Evolutionary conservation across 495 filamentous ascomycete genomes (phyloP).

Genomic region (Talaromyces thailandensis): DNA sequence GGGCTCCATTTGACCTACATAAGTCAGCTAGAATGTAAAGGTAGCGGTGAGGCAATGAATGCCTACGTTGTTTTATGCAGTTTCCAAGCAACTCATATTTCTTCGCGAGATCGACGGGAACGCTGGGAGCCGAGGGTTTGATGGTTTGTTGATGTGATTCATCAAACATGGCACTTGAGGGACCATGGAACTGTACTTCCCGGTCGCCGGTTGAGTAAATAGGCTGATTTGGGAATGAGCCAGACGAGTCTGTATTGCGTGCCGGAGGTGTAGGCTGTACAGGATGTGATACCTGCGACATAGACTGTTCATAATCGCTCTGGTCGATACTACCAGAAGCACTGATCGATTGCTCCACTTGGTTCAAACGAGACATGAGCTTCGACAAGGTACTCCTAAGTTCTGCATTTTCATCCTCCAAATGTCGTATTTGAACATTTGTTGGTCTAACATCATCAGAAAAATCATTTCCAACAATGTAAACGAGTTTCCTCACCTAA

Average conservation of each 20-base stretch:
- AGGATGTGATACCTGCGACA: not conserved
- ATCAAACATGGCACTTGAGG: conserved; percentile 23
- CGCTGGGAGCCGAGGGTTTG: not conserved
- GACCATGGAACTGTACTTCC: conserved; percentile 19
- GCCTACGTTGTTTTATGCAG: conserved; percentile 20
- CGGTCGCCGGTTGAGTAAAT: conserved; percentile 15
- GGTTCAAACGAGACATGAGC: not conserved
- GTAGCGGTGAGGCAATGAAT: too few relatives aligned
- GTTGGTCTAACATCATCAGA: conserved; percentile 12
- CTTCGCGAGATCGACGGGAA: conserved; percentile 10
- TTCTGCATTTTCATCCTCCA: conserved; percentile 19
- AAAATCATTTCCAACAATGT: not conserved
- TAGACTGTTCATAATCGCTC: not conserved
- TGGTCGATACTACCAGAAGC: not conserved
- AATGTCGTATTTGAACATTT: conserved; percentile 15
- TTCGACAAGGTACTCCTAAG: conserved; percentile 7
- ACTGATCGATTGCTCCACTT: not conserved
- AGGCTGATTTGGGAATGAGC: conserved; percentile 9
- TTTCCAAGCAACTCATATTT: conserved; percentile 17
- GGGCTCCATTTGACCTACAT: conserved; percentile 18
- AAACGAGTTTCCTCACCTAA: conserved; percentile 10
- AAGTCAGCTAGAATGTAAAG: not conserved
- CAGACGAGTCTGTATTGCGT: conserved; percentile 9
- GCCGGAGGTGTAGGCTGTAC: conserved; percentile 6
- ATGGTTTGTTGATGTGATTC: conserved; percentile 14